Conservation (phyloP, 768 basidiomycete genomes). For the Russula virescens region DNA sequence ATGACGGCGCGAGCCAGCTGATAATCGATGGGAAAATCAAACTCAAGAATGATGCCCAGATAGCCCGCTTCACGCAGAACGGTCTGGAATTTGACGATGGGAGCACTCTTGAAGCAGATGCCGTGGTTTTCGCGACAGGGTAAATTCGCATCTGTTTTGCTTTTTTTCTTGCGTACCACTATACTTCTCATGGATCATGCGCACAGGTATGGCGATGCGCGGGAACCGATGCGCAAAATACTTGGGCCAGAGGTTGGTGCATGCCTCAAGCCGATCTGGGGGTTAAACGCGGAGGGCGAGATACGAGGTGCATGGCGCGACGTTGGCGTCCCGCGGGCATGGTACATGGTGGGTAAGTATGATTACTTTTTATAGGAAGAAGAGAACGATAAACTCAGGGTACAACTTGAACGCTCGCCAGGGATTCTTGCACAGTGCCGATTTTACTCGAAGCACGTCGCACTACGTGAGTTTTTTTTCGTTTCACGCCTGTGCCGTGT, state of each 20-base stretch:
- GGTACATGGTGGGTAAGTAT: slow-evolving; percentile 55
- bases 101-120: slow-evolving; percentile 43
- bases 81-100: slow-evolving; percentile 41
- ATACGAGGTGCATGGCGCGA: slow-evolving; percentile 45
- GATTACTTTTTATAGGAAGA: too few relatives aligned
- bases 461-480: slow-evolving; percentile 47
- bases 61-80: slow-evolving; percentile 36
- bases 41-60: slow-evolving; percentile 39
- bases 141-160: slow-evolving; percentile 23
- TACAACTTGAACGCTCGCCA: slow-evolving; percentile 20
- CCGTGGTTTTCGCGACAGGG: slow-evolving; percentile 47
- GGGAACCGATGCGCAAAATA: too few relatives aligned
- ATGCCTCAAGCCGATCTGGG: slow-evolving; percentile 54
- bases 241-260: slow-evolving; percentile 41
- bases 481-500: neutral
- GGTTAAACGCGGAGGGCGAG: slow-evolving; percentile 61
- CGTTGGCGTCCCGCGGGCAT: slow-evolving; percentile 47
- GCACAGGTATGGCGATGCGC: too few relatives aligned
- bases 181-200: too few relatives aligned
- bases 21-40: slow-evolving; percentile 47
- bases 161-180: too few relatives aligned
- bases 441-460: slow-evolving; percentile 63
- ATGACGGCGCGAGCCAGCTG: slow-evolving; percentile 38
- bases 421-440: slow-evolving; percentile 56
- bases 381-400: neutral